Evolutionary conservation across 2,329 filamentous ascomycete species (phyloP).

Genomic region (Claviceps fusiformis): DNA sequence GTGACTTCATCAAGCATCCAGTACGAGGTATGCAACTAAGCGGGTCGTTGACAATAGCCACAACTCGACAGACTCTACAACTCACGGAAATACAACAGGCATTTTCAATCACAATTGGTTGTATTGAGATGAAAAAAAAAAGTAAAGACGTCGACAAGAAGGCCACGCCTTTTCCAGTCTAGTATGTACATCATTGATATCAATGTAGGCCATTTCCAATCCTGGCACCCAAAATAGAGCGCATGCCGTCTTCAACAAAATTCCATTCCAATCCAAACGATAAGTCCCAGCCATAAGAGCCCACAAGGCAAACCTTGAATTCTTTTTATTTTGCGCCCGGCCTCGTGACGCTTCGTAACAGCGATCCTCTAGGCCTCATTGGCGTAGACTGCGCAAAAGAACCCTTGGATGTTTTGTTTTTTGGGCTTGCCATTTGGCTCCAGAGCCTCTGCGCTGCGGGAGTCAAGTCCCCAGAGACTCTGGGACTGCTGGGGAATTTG

Average conservation of each 20-base stretch:
- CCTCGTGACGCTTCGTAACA: constrained; percentile 21
- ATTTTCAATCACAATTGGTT: background rate
- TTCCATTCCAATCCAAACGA: background rate
- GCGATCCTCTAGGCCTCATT: constrained; percentile 24
- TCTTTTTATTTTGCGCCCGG: constrained; percentile 12
- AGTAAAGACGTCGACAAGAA: too few relatives aligned
- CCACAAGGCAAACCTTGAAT: background rate
- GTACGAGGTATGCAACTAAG: constrained; percentile 1
- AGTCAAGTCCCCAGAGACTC: constrained; percentile 46
- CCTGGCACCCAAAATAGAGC: too few relatives aligned
- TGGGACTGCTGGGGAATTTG: constrained; percentile 53
- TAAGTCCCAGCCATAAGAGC: background rate
- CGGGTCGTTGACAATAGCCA: background rate
- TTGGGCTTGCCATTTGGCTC: constrained; percentile 42
- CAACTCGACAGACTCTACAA: background rate
- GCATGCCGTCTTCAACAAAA: too few relatives aligned
- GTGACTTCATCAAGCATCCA: background rate
- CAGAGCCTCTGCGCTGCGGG: constrained; percentile 61
- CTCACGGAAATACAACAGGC: background rate
- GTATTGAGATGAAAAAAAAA: too few relatives aligned
- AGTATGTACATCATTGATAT: background rate
- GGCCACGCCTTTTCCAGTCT: background rate
- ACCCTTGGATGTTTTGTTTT: constrained; percentile 17
- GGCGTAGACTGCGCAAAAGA: constrained; percentile 25
- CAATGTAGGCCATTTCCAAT: too few relatives aligned